Base-by-base conservation (phyloP, 2,329 filamentous ascomycete genomes). In the Fusarium coicis region DNA sequence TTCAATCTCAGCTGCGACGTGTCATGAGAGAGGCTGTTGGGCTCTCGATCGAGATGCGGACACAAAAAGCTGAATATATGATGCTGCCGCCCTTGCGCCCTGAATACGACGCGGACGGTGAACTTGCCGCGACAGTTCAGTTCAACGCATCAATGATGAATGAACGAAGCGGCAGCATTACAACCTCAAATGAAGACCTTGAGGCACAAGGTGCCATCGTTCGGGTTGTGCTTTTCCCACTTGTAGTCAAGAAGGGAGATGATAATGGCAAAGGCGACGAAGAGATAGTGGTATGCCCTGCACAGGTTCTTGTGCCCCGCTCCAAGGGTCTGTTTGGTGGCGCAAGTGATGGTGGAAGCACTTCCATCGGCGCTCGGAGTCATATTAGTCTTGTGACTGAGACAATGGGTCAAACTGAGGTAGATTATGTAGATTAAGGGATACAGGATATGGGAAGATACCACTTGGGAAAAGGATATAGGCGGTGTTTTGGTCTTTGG, bases 71-170 rank as follows among this genome's bases (percentile, higher is more conserved):
- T 42, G 96, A 98, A 85, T 99, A 97, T 85, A 96, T 97, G 86
- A 99, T 99, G 96, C 91, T 98, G 23, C 96, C 96, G 34, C 96
- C 96, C 9, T 87, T 97, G 63, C 94, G 96, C 82, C 96, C 96
- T 28, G 95, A 98, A 82, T 98, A 97, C 83, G 95, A 98, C 82
- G 92, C 91, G 76, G 94, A 96, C 72, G 96, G 96, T 76, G 96
- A 98, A 79, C 89, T 99, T 14, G 88, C 92, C 21, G 93, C 93
- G 61, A 96, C 95, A 63, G 94, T 98, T 15, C 88, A 91, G 67
- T 99, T 99, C 89, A 97, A 97, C 79, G 93, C 96, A 3, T 90
- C 93, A 37, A 89, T 97, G 78, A 98, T 99, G 96, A 97, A 96
- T 79, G 96, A 98, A 84, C 92, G 94, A 65, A 94, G 92, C 67